These are phyloP conservation scores for Fusarium keratoplasticum DNA, from an alignment of 2,329 filamentous ascomycete genomes.

Conservation along the genomic window DNA sequence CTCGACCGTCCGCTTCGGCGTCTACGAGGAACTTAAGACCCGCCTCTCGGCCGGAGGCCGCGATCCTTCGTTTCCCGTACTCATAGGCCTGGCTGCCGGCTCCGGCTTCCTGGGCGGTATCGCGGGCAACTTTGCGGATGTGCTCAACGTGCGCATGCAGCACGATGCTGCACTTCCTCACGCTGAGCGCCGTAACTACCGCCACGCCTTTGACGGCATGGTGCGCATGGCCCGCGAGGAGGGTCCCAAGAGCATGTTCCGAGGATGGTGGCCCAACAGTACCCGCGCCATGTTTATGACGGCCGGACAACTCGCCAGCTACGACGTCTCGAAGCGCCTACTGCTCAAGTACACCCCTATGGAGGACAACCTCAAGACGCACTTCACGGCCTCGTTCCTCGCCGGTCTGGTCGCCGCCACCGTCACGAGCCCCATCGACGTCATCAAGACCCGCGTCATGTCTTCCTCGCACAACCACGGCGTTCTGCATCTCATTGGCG, in stretches of 20 bases:
- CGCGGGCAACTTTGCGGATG: conserved; percentile 93
- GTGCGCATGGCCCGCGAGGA: conserved; percentile 89
- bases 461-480: conserved; percentile 65
- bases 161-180: conserved; percentile 83
- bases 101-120: conserved; percentile 92
- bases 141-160: conserved; percentile 98
- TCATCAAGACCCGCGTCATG: conserved; percentile 92
- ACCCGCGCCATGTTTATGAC: conserved; percentile 89
- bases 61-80: conserved; percentile 76
- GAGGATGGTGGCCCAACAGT: conserved; percentile 87
- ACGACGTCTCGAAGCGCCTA: conserved; percentile 82
- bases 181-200: conserved; percentile 85
- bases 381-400: conserved; percentile 81
- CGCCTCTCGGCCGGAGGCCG: conserved; percentile 42
- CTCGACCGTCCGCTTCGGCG: conserved; percentile 93
- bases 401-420: conserved; percentile 88
- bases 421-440: conserved; percentile 86
- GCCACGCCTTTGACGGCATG: conserved; percentile 87
- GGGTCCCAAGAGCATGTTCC: conserved; percentile 80
- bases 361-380: conserved; percentile 77
- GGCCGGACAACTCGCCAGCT: conserved; percentile 83
- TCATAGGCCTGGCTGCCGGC: conserved; percentile 83
- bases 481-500: conserved; percentile 69
- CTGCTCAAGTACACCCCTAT: conserved; percentile 75
- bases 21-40: conserved; percentile 93